A percentile compares a stretch with the other conserved stretches of the same genome.
Evolutionary conservation across 2,329 filamentous ascomycete genomes (phyloP).

Genomic region (Exophiala calicioides): DNA sequence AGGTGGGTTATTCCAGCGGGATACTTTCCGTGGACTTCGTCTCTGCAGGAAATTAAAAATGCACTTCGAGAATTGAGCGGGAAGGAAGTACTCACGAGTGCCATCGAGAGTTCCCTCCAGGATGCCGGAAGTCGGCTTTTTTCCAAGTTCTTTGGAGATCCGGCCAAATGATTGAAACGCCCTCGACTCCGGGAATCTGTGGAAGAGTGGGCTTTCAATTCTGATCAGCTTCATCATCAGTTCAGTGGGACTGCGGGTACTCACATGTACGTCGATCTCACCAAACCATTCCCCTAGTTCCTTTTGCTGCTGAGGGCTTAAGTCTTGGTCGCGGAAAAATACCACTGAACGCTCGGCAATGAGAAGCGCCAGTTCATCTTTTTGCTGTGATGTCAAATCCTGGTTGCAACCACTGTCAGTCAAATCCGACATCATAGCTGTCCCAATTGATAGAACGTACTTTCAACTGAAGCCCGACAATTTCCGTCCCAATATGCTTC

Average conservation of each 20-base stretch:
- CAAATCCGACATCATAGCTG: too few relatives aligned
- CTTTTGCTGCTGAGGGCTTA: constrained; percentile 42
- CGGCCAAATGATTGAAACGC: constrained; percentile 61
- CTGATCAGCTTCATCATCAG: constrained; percentile 49
- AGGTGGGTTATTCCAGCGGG: constrained; percentile 58
- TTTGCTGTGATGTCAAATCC: constrained; percentile 63
- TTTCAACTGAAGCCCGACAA: constrained; percentile 43
- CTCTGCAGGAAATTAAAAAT: too few relatives aligned
- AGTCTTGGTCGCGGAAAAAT: constrained; percentile 53
- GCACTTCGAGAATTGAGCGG: too few relatives aligned
- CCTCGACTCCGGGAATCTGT: constrained; percentile 51
- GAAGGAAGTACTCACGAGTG: too few relatives aligned
- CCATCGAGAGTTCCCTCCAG: constrained; percentile 56
- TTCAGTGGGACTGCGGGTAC: constrained; percentile 45
- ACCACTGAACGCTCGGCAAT: constrained; percentile 54
- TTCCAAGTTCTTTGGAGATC: constrained; percentile 56
- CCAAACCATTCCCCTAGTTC: constrained; percentile 35
- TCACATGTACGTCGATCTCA: constrained; percentile 50
- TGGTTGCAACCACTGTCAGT: too few relatives aligned
- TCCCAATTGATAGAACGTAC: too few relatives aligned
- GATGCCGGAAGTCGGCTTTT: constrained; percentile 65
- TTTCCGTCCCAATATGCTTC: constrained; percentile 46
- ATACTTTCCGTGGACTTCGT: constrained; percentile 57
- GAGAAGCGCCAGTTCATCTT: constrained; percentile 61
- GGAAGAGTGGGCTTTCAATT: constrained; percentile 62